Conservation (phyloP, 805 yeast species). For the Yarrowia yakushimensis region DNA sequence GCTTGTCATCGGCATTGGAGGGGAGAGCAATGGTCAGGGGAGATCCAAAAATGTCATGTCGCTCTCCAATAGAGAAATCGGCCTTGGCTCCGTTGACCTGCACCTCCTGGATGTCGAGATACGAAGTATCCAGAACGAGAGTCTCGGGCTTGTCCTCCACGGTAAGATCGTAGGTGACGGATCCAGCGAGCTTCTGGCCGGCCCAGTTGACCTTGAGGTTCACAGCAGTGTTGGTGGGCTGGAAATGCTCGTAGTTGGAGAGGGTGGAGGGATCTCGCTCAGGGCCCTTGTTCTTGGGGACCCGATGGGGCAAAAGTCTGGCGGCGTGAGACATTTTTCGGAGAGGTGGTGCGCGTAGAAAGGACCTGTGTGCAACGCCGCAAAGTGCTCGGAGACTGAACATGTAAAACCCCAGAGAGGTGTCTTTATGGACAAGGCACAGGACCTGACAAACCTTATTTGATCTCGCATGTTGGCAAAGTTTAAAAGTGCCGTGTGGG, state of each 20-base stretch:
- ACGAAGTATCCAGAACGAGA: constrained; percentile 69
- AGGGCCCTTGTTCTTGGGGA: background rate
- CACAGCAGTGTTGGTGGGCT: constrained; percentile 51
- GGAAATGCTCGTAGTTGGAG: constrained; percentile 62
- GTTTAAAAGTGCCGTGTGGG: constrained; percentile 1
- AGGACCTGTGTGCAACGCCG: background rate
- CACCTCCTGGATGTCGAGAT: constrained; percentile 47
- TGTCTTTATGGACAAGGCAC: constrained; percentile 10
- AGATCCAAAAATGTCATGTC: constrained; percentile 45
- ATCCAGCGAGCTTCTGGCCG: constrained; percentile 51
- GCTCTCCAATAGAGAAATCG: constrained; percentile 35
- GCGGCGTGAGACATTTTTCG: constrained; percentile 18
- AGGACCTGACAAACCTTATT: constrained; percentile 2
- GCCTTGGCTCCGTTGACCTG: constrained; percentile 43
- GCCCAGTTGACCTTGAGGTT: constrained; percentile 56
- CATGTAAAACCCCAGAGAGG: background rate
- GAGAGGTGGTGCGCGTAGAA: background rate
- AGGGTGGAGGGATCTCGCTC: constrained; percentile 66
- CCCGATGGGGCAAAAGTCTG: constrained; percentile 8
- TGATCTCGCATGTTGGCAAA: background rate
- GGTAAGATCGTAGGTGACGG: constrained; percentile 47
- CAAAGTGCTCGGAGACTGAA: constrained; percentile 2
- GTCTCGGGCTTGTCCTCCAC: constrained; percentile 32
- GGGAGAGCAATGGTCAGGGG: constrained; percentile 39
- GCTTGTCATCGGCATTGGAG: constrained; percentile 5